Evolutionary conservation across 2,329 filamentous ascomycete species (phyloP).

Genomic region (Clarireedia paspali): DNA sequence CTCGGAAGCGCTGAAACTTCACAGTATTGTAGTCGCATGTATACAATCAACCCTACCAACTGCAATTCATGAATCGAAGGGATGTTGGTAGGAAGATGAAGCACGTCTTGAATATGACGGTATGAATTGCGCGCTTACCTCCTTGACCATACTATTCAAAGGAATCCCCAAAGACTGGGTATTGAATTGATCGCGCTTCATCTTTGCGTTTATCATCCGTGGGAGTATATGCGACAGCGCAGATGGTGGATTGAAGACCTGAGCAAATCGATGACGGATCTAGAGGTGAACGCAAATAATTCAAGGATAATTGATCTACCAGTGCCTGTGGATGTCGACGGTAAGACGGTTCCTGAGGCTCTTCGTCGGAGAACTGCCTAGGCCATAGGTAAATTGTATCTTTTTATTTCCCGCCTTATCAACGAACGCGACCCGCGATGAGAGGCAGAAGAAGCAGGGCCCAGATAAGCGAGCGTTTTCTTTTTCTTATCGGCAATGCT

Average conservation of each 20-base stretch:
- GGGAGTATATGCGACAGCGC: constrained; percentile 2
- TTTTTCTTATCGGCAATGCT: not conserved
- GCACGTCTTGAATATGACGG: not conserved
- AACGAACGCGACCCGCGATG: no score
- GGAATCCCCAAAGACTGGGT: constrained; percentile 59
- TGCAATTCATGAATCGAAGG: not conserved
- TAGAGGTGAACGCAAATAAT: not conserved
- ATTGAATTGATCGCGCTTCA: constrained; percentile 47
- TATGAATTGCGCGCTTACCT: constrained; percentile 40
- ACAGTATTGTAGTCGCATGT: no score
- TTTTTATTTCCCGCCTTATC: no score
- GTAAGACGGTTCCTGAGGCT: constrained; percentile 5
- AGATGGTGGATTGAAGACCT: not conserved
- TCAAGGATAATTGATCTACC: not conserved
- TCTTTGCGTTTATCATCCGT: constrained; percentile 9
- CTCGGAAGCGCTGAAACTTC: not conserved
- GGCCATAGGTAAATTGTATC: no score
- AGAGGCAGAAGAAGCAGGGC: no score
- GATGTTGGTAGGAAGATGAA: not conserved
- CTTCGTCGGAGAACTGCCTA: not conserved
- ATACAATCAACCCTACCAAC: not conserved
- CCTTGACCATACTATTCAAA: constrained; percentile 58
- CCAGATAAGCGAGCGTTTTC: not conserved
- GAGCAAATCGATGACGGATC: not conserved
- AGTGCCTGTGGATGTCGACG: not conserved